Percentiles rank a stretch among this genome's conserved stretches.
These are phyloP conservation scores for Phytophthora ohioensis DNA, from an alignment of 352 stramenopile genomes.

Conservation along the genomic window DNA sequence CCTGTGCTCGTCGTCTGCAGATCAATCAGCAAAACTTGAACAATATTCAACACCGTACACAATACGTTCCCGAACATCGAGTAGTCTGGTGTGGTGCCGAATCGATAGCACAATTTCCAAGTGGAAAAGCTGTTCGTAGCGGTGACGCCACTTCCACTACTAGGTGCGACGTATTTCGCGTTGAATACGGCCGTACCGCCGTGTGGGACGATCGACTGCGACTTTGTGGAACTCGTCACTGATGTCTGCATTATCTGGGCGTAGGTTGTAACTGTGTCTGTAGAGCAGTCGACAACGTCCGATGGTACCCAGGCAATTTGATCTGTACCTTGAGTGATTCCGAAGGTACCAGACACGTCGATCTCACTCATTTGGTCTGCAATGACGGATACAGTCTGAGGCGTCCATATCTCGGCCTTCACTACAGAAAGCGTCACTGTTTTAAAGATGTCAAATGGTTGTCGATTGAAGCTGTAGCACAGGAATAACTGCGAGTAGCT, in stretches of 20 bases:
- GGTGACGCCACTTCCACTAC: slow-evolving; percentile 8
- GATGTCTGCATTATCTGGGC: slow-evolving; percentile 50
- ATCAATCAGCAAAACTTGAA: slow-evolving; percentile 47
- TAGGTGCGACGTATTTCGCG: slow-evolving; percentile 51
- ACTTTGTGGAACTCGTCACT: slow-evolving; percentile 38
- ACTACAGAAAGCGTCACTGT: slow-evolving; percentile 45
- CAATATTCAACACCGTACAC: slow-evolving; percentile 64
- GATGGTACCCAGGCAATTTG: slow-evolving; percentile 72
- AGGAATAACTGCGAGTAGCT: slow-evolving; percentile 51
- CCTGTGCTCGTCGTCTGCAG: slow-evolving; percentile 42
- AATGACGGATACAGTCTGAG: slow-evolving; percentile 57
- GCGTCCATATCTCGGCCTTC: slow-evolving; percentile 63
- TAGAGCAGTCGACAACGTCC: slow-evolving; percentile 49
- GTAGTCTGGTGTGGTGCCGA: slow-evolving; percentile 57
- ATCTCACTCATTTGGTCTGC: slow-evolving; percentile 51
- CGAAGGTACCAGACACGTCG: slow-evolving; percentile 63
- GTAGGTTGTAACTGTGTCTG: slow-evolving; percentile 41
- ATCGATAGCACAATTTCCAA: slow-evolving; percentile 81
- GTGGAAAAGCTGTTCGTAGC: slow-evolving; percentile 42
- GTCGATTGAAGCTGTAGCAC: slow-evolving; percentile 73
- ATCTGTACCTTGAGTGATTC: slow-evolving; percentile 61
- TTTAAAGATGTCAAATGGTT: slow-evolving; percentile 65
- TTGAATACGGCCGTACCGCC: slow-evolving; percentile 45
- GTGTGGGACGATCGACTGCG: slow-evolving; percentile 43
- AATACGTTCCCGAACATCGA: slow-evolving; percentile 75